Base-by-base conservation (phyloP, 2,329 filamentous ascomycete species). In the Hirsutella thompsonii region DNA sequence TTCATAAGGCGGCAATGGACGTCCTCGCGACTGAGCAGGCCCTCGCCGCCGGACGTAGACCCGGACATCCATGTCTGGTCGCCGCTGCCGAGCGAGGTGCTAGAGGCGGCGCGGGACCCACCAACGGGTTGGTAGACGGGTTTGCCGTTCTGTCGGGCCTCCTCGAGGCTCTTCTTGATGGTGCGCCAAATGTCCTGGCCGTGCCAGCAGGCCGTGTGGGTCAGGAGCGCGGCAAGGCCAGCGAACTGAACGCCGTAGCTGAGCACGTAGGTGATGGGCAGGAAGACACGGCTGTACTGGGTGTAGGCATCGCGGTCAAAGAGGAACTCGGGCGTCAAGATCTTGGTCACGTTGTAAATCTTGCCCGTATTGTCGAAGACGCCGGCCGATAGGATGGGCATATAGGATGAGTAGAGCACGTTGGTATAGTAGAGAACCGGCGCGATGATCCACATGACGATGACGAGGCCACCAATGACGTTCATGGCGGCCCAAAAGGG, bases 231-330 rank as follows among this genome's bases (percentile, higher is more conserved):
- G 20, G 85, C 81, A 18, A 94, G 67, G 1, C 82, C 83, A 11
- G 87, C 87, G 56, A 94, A 93, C 52, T 92, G 86, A 20, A 93
- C 73, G 3, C 81, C 86, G 50, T 93, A 94, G 54, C 84, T 89
- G 33, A 93, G 69, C 18, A 89, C 83, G 54, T 92, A 94, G 0
- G 87, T 92, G 45, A 92, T 87, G 1, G 87, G 85, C 8, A 93
- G 63, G 49, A 89, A 94, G 1, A 93, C 83, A 16, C 83, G 76
- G 50, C 84, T 90, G 60, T 93, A 93, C n/a, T 69, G 72, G 37
- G 78, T 68, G 59, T 93, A 94, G 16, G 84, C 83, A 18, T 77
- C 72, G 44, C 72, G 68, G 53, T 93, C 83, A 51, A 94, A 90
- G 29, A 87, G 56, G 46, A 88, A 92, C 34, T 90, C 79, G 0